A percentile compares a stretch with the other conserved stretches of the same genome.
Conservation (phyloP, 768 basidiomycete genomes). For the Lepiota venenata region DNA sequence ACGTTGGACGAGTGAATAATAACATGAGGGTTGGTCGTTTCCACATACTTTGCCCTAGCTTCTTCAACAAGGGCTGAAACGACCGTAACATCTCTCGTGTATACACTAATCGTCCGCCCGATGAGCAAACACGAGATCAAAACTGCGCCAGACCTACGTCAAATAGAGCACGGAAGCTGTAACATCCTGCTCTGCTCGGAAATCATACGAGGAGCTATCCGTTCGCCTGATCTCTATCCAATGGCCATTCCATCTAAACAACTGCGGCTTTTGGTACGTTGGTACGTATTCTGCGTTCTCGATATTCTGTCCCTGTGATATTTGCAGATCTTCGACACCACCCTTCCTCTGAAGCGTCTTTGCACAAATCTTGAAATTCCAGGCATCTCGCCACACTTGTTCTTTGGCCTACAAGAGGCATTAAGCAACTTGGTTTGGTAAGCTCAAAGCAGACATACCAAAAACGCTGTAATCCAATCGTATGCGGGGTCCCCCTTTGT, state of each 20-base stretch:
- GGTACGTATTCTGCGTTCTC: slow-evolving; percentile 41
- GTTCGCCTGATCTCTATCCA: slow-evolving; percentile 35
- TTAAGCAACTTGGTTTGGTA: neutral
- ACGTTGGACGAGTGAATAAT: slow-evolving; percentile 34
- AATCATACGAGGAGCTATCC: slow-evolving; percentile 11
- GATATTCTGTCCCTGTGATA: slow-evolving; percentile 15
- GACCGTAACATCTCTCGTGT: slow-evolving; percentile 38
- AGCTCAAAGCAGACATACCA: slow-evolving; percentile 23
- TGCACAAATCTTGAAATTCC: slow-evolving; percentile 39
- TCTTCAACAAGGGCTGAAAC: slow-evolving; percentile 40
- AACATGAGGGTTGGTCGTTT: slow-evolving; percentile 37
- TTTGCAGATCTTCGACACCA: slow-evolving; percentile 25
- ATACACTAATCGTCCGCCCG: slow-evolving; percentile 27
- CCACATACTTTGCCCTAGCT: slow-evolving; percentile 36
- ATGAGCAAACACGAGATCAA: neutral
- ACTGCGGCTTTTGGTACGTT: slow-evolving; percentile 33
- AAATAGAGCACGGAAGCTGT: slow-evolving; percentile 22
- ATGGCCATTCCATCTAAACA: slow-evolving; percentile 42
- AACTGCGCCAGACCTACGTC: slow-evolving; percentile 27
- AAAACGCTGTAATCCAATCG: slow-evolving; percentile 38
- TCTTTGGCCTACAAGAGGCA: slow-evolving; percentile 31
- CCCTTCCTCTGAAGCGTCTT: slow-evolving; percentile 38
- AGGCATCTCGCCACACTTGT: slow-evolving; percentile 37
- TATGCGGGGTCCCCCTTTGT: slow-evolving; percentile 36
- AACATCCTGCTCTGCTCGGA: slow-evolving; percentile 1